These are phyloP conservation scores for Monosporascus cannonballus DNA, from an alignment of 2,329 filamentous ascomycete species.

Conservation along the genomic window DNA sequence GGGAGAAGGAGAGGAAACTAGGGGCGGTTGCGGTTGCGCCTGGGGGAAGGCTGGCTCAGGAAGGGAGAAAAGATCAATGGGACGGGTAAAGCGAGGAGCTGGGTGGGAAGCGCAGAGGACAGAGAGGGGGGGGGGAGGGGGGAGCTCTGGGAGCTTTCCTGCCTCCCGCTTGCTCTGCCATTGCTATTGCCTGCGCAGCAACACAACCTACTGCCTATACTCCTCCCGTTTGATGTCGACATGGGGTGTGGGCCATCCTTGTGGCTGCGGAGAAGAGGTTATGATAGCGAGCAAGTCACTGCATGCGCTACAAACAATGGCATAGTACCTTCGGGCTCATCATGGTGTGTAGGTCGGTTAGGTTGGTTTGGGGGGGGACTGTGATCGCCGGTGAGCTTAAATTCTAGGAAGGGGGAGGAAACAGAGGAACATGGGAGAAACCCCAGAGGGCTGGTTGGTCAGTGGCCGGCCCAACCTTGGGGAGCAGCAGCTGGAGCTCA, in stretches of 20 bases:
- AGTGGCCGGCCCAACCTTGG: conserved; percentile 1
- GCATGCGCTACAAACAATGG: conserved; percentile 14
- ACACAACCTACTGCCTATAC: background rate
- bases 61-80: conserved; percentile 3
- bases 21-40: conserved; percentile 20
- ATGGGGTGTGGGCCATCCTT: background rate
- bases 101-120: conserved; percentile 2
- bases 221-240: conserved; percentile 1
- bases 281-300: conserved; percentile 14
- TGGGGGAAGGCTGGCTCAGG: conserved; percentile 19
- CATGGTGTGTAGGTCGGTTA: conserved; percentile 12
- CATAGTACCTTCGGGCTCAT: conserved; percentile 17
- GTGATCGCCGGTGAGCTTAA: background rate
- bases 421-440: conserved; percentile 7
- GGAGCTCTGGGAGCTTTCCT: conserved; percentile 14
- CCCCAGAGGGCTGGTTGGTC: conserved; percentile 10
- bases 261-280: conserved; percentile 9
- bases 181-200: background rate
- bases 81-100: conserved; percentile 9
- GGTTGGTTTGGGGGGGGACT: conserved; percentile 9
- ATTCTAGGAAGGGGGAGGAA: conserved; percentile 4
- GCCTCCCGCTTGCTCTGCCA: conserved; percentile 2
- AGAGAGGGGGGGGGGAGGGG: conserved; percentile 5
- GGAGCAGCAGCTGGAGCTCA: conserved; percentile 1
- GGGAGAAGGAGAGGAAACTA: conserved; percentile 16